Evolutionary conservation across 352 stramenopile genomes (phyloP).

Genomic region (Globisporangium megalacanthum): DNA sequence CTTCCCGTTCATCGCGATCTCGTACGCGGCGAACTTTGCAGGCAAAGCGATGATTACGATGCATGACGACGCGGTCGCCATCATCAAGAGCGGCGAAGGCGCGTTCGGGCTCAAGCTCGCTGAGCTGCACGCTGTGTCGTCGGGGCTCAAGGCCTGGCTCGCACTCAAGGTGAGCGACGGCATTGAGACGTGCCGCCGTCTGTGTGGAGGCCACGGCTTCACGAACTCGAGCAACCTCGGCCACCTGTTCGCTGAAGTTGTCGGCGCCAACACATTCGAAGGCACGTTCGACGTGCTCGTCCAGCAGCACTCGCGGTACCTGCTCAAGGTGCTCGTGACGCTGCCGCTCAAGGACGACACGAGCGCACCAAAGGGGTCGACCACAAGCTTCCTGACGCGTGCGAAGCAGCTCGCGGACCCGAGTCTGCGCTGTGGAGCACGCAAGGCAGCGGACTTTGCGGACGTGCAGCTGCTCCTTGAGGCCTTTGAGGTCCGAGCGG

Average conservation of each 20-base stretch:
- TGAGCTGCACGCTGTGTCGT: constrained; percentile 11
- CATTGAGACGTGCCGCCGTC: constrained; percentile 26
- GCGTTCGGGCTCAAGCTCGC: not conserved
- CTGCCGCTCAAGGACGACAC: not conserved
- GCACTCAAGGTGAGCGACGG: constrained; percentile 25
- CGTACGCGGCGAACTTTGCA: constrained; percentile 35
- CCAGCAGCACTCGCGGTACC: constrained; percentile 54
- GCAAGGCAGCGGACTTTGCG: constrained; percentile 14
- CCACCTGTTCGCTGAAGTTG: constrained; percentile 26
- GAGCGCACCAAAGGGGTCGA: constrained; percentile 12
- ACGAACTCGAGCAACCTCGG: constrained; percentile 14
- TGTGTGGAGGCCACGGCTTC: constrained; percentile 21
- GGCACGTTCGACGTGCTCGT: constrained; percentile 69
- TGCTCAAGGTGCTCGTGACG: constrained; percentile 31
- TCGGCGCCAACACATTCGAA: constrained; percentile 55
- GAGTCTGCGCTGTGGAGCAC: constrained; percentile 9
- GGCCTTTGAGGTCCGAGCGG: constrained; percentile 24
- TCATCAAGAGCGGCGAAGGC: not conserved
- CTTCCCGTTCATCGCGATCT: constrained; percentile 34
- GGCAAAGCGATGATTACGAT: constrained; percentile 16
- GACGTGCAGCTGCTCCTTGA: constrained; percentile 21
- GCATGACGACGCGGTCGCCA: constrained; percentile 13
- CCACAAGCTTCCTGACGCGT: constrained; percentile 1
- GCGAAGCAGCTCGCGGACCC: not conserved
- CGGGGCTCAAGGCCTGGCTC: constrained; percentile 38